Evolutionary conservation across 192 early-diverging fungal species (phyloP).

Genomic region (Coemansia sp.): DNA sequence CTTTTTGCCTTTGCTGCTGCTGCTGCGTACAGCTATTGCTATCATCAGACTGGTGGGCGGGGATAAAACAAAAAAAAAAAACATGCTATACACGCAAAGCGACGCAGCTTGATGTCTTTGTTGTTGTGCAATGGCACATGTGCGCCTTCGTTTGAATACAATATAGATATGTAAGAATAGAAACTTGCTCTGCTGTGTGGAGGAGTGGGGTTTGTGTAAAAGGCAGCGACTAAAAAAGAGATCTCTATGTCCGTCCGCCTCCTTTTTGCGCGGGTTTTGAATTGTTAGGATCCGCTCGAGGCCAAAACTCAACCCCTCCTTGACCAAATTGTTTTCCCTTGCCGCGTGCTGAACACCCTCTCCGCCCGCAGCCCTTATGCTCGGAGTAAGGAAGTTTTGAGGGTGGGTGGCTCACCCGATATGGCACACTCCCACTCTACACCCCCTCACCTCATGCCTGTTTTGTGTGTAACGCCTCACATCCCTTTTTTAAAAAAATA

Average conservation of each 20-base stretch:
- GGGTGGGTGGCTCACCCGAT: slow-evolving; percentile 2
- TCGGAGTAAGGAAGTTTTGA: background rate
- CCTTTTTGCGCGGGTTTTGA: background rate
- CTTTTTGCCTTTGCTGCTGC: background rate
- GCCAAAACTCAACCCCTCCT: background rate
- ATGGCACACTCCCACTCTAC: slow-evolving; percentile 5
- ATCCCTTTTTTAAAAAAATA: slow-evolving; percentile 7
- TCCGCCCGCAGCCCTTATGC: background rate
- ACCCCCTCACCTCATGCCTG: slow-evolving; percentile 4
- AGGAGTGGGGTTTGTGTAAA: background rate
- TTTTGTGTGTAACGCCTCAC: slow-evolving; percentile 12
- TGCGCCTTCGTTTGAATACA: background rate
- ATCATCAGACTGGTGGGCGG: slow-evolving; percentile 8
- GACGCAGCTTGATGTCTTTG: slow-evolving; percentile 5
- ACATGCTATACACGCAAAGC: slow-evolving; percentile 1
- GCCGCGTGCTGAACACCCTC: background rate
- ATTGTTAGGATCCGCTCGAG: background rate
- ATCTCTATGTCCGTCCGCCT: slow-evolving; percentile 10
- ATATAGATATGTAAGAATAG: slow-evolving; percentile 12
- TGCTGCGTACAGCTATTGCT: slow-evolving; percentile 5
- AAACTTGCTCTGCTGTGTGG: background rate
- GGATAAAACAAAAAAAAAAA: background rate
- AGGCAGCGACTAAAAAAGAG: background rate
- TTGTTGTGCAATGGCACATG: slow-evolving; percentile 5
- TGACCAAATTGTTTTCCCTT: background rate